These are phyloP conservation scores for Tylopilus sp. DNA, from an alignment of 1,284 basidiomycete genomes.

Conservation along the genomic window DNA sequence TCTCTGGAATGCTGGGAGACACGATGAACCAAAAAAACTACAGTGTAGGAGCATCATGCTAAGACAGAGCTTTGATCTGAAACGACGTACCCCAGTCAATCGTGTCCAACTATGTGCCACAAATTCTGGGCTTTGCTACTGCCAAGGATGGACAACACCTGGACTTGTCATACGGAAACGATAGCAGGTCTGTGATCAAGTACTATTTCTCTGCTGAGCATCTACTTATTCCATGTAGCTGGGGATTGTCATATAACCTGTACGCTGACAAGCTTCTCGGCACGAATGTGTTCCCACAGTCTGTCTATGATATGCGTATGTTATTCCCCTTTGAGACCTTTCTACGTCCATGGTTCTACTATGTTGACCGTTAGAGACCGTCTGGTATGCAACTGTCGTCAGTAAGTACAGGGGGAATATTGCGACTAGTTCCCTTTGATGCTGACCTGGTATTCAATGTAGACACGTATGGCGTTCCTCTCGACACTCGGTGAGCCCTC, in stretches of 20 bases:
- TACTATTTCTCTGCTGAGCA: not conserved
- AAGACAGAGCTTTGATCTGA: constrained; percentile 3
- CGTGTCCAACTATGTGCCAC: constrained; percentile 63
- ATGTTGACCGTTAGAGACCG: constrained; percentile 20
- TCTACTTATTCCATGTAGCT: constrained; percentile 49
- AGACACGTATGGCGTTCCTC: constrained; percentile 30
- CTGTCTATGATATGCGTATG: constrained; percentile 72
- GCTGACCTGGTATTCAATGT: not conserved
- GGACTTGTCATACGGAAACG: constrained; percentile 57
- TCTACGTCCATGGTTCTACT: constrained; percentile 24
- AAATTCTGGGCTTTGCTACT: constrained; percentile 64
- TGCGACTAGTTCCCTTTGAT: constrained; percentile 50
- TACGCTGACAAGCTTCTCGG: constrained; percentile 72
- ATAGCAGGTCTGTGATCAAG: constrained; percentile 45
- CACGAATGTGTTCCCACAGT: constrained; percentile 69
- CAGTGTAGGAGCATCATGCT: constrained; percentile 54
- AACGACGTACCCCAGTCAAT: constrained; percentile 54
- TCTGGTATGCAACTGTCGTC: constrained; percentile 58
- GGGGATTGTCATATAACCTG: constrained; percentile 76
- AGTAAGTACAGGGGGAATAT: constrained; percentile 38
- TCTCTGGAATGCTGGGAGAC: constrained; percentile 64
- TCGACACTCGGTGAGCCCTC: constrained; percentile 29
- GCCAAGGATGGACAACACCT: constrained; percentile 64
- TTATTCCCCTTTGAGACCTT: not conserved
- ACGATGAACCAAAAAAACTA: constrained; percentile 63